These are phyloP conservation scores for Komagataea norvegica DNA, from an alignment of 1,139 yeast species.

Conservation along the genomic window DNA sequence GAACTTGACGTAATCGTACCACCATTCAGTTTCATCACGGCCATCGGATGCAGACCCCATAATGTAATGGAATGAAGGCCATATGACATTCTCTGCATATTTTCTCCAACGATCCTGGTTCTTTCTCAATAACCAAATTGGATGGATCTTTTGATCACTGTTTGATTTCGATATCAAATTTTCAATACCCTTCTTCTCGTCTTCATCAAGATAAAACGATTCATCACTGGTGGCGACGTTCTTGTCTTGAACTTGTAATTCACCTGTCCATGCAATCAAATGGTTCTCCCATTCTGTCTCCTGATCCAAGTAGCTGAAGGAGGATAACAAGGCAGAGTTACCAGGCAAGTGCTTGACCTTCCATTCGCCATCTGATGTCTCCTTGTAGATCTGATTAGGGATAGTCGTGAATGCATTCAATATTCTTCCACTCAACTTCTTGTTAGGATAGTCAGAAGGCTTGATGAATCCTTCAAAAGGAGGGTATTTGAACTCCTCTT, in stretches of 20 bases:
- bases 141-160: constrained; percentile 56
- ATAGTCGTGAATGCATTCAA: constrained; percentile 64
- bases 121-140: constrained; percentile 78
- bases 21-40: constrained; percentile 66
- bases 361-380: constrained; percentile 33
- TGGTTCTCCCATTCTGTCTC: constrained; percentile 83
- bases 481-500: constrained; percentile 9
- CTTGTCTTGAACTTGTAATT: constrained; percentile 38
- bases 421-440: constrained; percentile 47
- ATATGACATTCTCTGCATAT: constrained; percentile 84
- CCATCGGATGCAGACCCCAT: constrained; percentile 70
- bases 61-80: constrained; percentile 95
- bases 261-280: constrained; percentile 95
- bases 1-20: constrained; percentile 87
- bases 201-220: constrained; percentile 55
- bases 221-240: constrained; percentile 32
- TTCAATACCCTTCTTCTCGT: constrained; percentile 49
- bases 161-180: constrained; percentile 39
- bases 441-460: constrained; percentile 21
- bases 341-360: constrained; percentile 69
- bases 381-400: constrained; percentile 55
- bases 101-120: constrained; percentile 74
- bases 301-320: constrained; percentile 59
- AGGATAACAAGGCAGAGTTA: constrained; percentile 77
- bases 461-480: constrained; percentile 19